Base-by-base conservation (phyloP, 2,329 filamentous ascomycete species). In the Arachnopeziza araneosa region DNA sequence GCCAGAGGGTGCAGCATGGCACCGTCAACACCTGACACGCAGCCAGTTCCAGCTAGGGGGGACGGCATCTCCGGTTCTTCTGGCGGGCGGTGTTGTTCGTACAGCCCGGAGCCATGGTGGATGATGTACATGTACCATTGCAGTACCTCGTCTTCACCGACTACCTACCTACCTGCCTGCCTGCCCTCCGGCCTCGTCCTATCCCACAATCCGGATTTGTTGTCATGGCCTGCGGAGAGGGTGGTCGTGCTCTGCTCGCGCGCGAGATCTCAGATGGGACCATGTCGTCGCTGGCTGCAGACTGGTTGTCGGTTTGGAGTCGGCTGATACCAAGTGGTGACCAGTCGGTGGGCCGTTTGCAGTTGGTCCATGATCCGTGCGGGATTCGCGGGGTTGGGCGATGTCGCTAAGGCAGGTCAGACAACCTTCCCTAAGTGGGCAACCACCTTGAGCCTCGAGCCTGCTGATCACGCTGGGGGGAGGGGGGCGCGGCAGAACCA, bases 391-490 rank as follows among this genome's bases (percentile, higher is more conserved):
- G 32, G 50, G 50, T 24, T 24, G 24, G 21, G 21, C 50, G 50
- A 52, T 22, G 50, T 54, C 51, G 55, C 52, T 48, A 24, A 48
- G 24, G 44, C 44, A 52, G 58, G 59, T 53, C 59, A 55, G 54
- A 52, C 55, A 54, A 58, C 55, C 60, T 57, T 60, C 59, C 54
- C 60, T 54, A 53, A 50, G 36, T 48, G 53, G 58, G 58, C 10
- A 44, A 44, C 17, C 10, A 19, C 36, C 36, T 44, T 26, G 48
- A 55, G 54, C 52, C 49, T 51, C 50, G 57, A 56, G 48, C 50
- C 62, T 62, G 64, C 53, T 67, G 65, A 67, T 64, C 65, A 61
- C 57, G 26, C 63, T 60, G 21, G 23, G 54, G 54, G n/a, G n/a
- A n/a, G n/a, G n/a, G n/a, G n/a, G n/a, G n/a, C n/a, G 22, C 49